A percentile compares a stretch with the other conserved stretches of the same genome.
Evolutionary conservation across 371 early-diverging fungal species (phyloP).

Genomic region (Rhizomucor pusillus): DNA sequence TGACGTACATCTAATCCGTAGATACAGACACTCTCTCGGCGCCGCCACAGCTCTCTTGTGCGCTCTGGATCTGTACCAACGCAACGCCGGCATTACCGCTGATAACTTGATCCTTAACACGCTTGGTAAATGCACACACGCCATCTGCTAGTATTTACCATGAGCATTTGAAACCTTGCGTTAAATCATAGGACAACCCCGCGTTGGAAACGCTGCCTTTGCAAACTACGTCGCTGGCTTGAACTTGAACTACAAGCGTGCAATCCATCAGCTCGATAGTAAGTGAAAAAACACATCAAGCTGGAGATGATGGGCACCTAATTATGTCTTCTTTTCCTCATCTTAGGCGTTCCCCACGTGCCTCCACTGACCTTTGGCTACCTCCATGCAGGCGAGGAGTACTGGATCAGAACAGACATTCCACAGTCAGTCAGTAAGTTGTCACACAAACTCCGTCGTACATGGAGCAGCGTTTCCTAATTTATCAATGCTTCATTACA

Average conservation of each 20-base stretch:
- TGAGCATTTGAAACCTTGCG: not conserved
- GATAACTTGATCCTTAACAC: conserved; percentile 10
- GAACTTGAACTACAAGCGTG: conserved; percentile 3
- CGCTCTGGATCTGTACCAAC: conserved; percentile 21
- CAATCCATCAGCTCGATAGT: conserved; percentile 14
- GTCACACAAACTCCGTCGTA: not conserved
- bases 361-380: conserved; percentile 12
- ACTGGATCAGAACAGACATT: conserved; percentile 12
- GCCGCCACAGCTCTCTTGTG: conserved; percentile 17
- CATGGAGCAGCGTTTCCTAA: not conserved
- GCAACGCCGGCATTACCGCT: conserved; percentile 6
- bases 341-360: conserved; percentile 15
- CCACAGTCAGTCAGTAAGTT: conserved; percentile 9
- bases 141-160: too few relatives aligned
- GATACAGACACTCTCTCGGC: conserved; percentile 17
- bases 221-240: conserved; percentile 13
- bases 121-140: conserved; percentile 7
- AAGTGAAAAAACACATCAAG: conserved; percentile 1
- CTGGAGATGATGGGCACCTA: not conserved
- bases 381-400: conserved; percentile 17
- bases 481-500: not conserved
- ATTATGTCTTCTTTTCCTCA: too few relatives aligned
- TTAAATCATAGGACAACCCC: conserved; percentile 11
- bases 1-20: too few relatives aligned
- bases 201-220: conserved; percentile 20